A percentile compares a stretch with the other conserved stretches of the same genome.
These are phyloP conservation scores for Termitomyces sp. DNA, from an alignment of 768 basidiomycete species.

Conservation along the genomic window DNA sequence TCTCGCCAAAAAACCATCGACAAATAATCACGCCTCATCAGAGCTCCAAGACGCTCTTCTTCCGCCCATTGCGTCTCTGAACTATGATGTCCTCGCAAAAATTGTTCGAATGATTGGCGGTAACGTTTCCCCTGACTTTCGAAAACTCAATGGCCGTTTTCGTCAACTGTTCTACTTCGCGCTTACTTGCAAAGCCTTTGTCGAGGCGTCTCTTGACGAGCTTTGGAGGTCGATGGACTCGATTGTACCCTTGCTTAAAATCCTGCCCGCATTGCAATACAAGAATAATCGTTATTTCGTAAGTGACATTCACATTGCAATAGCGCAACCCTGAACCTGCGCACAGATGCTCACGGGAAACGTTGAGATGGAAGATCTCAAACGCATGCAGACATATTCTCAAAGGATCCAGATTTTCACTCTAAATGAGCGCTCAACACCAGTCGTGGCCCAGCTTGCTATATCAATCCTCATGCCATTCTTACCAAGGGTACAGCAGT, in stretches of 20 bases:
- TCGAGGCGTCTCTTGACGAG: not conserved
- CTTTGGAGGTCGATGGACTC: constrained; percentile 2
- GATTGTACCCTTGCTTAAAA: not conserved
- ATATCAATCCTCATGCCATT: not conserved
- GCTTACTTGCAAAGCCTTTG: not conserved
- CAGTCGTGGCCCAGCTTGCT: not conserved
- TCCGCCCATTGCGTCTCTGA: not conserved
- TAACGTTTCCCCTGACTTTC: not conserved
- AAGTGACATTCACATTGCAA: not conserved
- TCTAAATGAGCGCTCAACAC: not conserved
- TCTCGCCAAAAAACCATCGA: not conserved
- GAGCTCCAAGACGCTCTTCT: not conserved
- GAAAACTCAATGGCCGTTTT: not conserved
- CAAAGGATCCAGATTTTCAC: not conserved
- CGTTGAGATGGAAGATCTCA: not conserved
- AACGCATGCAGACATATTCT: not conserved
- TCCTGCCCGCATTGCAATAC: not conserved
- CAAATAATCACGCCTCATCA: not conserved
- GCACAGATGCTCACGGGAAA: not conserved
- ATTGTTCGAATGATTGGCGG: not conserved
- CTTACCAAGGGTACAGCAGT: not conserved
- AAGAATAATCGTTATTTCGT: not conserved
- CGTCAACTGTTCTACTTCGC: not conserved
- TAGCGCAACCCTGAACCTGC: not conserved
- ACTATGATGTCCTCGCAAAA: not conserved